Base-by-base conservation (phyloP, 805 yeast genomes). In the Kodamaea jinghongensis region DNA sequence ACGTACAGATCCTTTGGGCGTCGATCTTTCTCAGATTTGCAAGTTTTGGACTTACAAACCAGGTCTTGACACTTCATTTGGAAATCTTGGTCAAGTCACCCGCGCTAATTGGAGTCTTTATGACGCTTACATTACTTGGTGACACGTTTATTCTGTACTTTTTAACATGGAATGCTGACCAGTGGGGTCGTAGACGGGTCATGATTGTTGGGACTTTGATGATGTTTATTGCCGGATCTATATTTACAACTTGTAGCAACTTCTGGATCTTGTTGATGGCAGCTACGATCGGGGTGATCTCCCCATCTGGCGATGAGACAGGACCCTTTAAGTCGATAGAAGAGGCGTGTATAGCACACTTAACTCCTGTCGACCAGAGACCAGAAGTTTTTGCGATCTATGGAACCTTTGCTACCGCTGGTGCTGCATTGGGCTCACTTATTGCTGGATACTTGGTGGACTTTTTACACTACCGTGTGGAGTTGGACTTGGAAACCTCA, bases 271-370 rank as follows among this genome's bases (percentile, higher is more conserved):
- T 88, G 28, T 62, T 88, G 14, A 16, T 70, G 2, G 93, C 93
- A 6, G 93, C 96, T 2, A 75, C 86, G 2, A 42, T 86, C 22
- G 96, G 96, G 1, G 96, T 88, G 12, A 84, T 88, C 6, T 85
- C 95, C 2, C 93, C 96, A 2, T 79, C 87, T 20, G 95, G 96
- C 16, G 89, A 83, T 52, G 96, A 88, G 54, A 86, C 90, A 0
- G 96, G 96, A 0, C 96, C 96, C 0, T 88, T 88, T 60, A 83
- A 85, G 54, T 78, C 93, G 0, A 79, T 88, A 20, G 96, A 88
- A 57, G 96, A 87, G 54, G 80, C 91, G 1, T 74, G 86, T 28
- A 69, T 88, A 36, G 93, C 96, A 0, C 91, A 86, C 58, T 63
- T 88, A 46, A 83, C 95, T 0, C 79, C 83, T 0, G 73, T 71